These are phyloP conservation scores for Tolypocladium tropicale DNA, from an alignment of 2,329 filamentous ascomycete genomes.

Conservation along the genomic window DNA sequence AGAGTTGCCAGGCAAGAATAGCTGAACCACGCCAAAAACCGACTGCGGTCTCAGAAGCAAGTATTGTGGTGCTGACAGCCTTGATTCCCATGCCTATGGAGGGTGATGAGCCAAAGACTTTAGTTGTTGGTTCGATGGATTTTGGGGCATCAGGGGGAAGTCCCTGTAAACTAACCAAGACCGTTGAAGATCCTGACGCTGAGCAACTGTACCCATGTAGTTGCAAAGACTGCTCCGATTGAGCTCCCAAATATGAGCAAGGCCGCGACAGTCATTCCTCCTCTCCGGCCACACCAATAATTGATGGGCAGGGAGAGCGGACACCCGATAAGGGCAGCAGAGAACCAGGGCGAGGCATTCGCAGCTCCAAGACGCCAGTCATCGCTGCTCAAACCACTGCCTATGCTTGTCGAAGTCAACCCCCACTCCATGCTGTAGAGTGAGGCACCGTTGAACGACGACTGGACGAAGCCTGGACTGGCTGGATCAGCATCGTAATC, in stretches of 20 bases:
- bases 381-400: conserved; percentile 5
- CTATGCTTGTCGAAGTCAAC: conserved; percentile 2
- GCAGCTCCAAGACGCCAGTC: conserved; percentile 28
- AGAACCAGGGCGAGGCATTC: conserved; percentile 29
- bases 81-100: conserved; percentile 35
- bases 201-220: conserved; percentile 21
- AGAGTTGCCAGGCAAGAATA: conserved; percentile 36
- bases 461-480: conserved; percentile 29
- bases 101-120: neutral
- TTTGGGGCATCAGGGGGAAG: neutral
- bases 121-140: neutral
- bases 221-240: conserved; percentile 22
- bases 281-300: conserved; percentile 27
- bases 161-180: conserved; percentile 19
- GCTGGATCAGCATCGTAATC: neutral
- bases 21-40: conserved; percentile 37
- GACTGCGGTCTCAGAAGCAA: conserved; percentile 35
- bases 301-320: conserved; percentile 30
- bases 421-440: conserved; percentile 17
- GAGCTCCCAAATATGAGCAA: conserved; percentile 28
- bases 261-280: conserved; percentile 28
- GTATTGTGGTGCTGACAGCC: conserved; percentile 35
- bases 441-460: conserved; percentile 31
- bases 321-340: conserved; percentile 26
- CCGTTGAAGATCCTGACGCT: conserved; percentile 26